Conservation (phyloP, 768 basidiomycete genomes). For the Mycena latifolia region DNA sequence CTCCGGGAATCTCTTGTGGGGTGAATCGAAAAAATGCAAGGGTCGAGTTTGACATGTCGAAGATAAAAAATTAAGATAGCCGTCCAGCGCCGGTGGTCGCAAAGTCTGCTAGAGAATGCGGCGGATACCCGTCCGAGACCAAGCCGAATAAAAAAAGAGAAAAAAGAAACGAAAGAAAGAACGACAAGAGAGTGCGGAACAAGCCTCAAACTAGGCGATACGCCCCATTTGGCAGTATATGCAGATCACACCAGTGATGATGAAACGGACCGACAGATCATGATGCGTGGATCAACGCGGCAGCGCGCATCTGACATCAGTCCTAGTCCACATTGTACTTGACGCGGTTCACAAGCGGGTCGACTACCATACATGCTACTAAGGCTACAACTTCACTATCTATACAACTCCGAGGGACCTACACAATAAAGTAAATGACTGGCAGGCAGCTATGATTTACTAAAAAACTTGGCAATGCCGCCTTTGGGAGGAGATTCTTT, state of each 20-base stretch:
- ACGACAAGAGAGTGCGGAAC: slow-evolving; percentile 13
- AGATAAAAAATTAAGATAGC: slow-evolving; percentile 31
- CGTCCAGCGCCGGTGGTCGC: slow-evolving; percentile 34
- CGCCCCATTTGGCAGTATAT: too few relatives aligned
- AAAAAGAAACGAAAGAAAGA: slow-evolving; percentile 31
- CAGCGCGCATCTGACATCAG: slow-evolving; percentile 8
- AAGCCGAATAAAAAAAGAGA: slow-evolving; percentile 26
- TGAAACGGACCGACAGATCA: slow-evolving; percentile 3
- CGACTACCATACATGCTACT: background rate
- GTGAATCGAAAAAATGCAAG: slow-evolving; percentile 46
- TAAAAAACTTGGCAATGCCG: slow-evolving; percentile 63
- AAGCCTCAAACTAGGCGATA: slow-evolving; percentile 12
- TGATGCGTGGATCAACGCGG: too few relatives aligned
- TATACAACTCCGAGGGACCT: too few relatives aligned
- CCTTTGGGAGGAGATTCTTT: slow-evolving; percentile 38
- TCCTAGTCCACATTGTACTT: slow-evolving; percentile 1
- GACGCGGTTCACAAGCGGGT: too few relatives aligned
- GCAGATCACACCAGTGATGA: background rate
- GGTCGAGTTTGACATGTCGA: slow-evolving; percentile 25
- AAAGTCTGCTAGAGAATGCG: slow-evolving; percentile 41
- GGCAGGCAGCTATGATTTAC: background rate
- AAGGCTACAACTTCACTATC: too few relatives aligned
- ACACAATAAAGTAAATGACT: too few relatives aligned
- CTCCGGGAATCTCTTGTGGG: slow-evolving; percentile 48
- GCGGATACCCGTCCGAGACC: slow-evolving; percentile 35